A percentile compares a stretch with the other conserved stretches of the same genome.
Conservation (phyloP, 495 filamentous ascomycete species). For the Sporormia fimetaria region DNA sequence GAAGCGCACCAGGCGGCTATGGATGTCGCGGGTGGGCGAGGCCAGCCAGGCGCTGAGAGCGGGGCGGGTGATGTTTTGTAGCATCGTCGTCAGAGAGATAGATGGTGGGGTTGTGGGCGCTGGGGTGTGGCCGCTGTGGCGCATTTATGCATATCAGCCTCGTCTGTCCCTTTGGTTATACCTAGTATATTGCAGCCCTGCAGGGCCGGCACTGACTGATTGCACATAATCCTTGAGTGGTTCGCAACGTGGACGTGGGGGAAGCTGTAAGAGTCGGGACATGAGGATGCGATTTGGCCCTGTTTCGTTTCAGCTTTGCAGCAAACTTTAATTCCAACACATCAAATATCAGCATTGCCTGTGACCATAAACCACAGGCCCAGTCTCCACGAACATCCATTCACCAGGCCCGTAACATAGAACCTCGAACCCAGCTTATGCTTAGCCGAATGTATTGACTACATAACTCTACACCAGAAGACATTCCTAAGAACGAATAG, state of each 20-base stretch:
- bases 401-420: too few species aligned
- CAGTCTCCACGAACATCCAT: too few species aligned
- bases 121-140: background rate
- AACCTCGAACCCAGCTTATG: too few species aligned
- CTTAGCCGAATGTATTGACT: too few species aligned
- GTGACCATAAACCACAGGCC: too few species aligned
- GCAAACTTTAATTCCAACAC: too few species aligned
- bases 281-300: background rate
- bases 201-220: background rate
- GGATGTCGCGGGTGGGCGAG: slow-evolving; percentile 18
- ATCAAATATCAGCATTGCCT: too few species aligned
- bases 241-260: background rate
- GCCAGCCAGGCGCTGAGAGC: slow-evolving; percentile 14
- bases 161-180: background rate
- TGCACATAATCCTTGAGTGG: background rate
- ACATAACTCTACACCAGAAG: too few species aligned
- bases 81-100: background rate
- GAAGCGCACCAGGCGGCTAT: slow-evolving; percentile 18
- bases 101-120: background rate
- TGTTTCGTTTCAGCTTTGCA: too few species aligned
- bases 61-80: background rate
- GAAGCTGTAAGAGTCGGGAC: background rate
- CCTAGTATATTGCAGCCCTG: background rate
- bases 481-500: too few species aligned
- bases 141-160: background rate